Base-by-base conservation (phyloP, 768 basidiomycete genomes). In the Phlegmacium glaucopus region DNA sequence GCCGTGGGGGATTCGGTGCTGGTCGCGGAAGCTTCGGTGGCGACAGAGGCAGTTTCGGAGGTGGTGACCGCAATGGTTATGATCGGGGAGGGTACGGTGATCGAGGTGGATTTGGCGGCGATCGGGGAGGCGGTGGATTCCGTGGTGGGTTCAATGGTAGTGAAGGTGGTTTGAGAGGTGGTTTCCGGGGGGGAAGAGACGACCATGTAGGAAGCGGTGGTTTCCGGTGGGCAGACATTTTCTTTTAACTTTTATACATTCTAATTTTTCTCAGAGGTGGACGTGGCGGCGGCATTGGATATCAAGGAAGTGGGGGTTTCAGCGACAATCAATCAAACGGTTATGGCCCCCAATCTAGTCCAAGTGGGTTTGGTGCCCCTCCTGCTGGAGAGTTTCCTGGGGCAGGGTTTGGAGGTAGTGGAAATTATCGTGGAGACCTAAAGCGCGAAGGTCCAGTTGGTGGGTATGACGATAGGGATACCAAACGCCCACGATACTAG, bases 401-500 rank as follows among this genome's bases (percentile, higher is more conserved):
- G 32, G 76, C 73, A 16, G 62, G 62, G 22, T 71, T 71, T 47
- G 66, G 67, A 52, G 71, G 72, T 26, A 78, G 77, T 45, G 79
- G 80, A 58, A 81, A 81, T 45, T 81, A 77, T 65, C 81, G 83
- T 52, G 78, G 78, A 30, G 85, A 85, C 61, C 82, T 88, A 72
- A 90, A 90, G 69, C 81, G 88, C 54, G 83, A 85, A 61, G 81
- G 78, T 56, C 77, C 84, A 44, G 82, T 22, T 22, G 22, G 84
- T 71, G 84, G 84, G 66, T 87, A 77, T 66, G 89, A 91, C 61
- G 89, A 91, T 66, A 79, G 89, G 55, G 89, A 90, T 55, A 59
- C 75, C 28, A 92, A 92, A 69, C 85, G 90, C 61, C 83, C 85
- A 60, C 80, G 90, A 61, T 90, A 87, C 68, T 91, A 80, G 76